These are phyloP conservation scores for Handroanthus guayacan DNA, from an alignment of 257 asterid species.

Conservation along the genomic window DNA sequence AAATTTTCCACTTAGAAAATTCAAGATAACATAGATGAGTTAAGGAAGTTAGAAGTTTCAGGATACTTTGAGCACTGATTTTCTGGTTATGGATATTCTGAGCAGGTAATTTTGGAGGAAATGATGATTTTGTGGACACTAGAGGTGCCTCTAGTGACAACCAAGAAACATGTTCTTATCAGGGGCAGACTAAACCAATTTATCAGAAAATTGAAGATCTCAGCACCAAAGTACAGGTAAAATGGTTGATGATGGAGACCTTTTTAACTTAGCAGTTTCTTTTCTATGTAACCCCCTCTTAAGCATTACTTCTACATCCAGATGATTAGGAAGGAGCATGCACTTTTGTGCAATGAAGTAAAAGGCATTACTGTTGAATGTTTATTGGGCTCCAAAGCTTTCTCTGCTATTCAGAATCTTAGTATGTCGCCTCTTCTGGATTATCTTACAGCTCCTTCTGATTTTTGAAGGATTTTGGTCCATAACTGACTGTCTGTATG, in stretches of 20 bases:
- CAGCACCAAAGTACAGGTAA: conserved; percentile 67
- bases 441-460: conserved; percentile 1
- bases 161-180: conserved; percentile 47
- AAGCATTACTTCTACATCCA: conserved; percentile 35
- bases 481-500: conserved; percentile 26
- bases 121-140: conserved; percentile 43
- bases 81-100: conserved; percentile 31
- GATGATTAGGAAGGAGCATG: conserved; percentile 58
- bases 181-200: conserved; percentile 59
- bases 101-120: conserved; percentile 53
- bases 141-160: conserved; percentile 51
- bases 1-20: background rate
- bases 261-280: background rate
- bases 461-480: background rate
- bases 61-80: conserved; percentile 10
- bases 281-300: conserved; percentile 9
- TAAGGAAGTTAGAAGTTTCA: background rate
- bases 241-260: background rate
- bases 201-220: conserved; percentile 63
- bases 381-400: conserved; percentile 63
- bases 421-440: conserved; percentile 51
- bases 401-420: conserved; percentile 63
- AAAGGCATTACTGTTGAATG: conserved; percentile 63
- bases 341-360: conserved; percentile 60
- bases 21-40: background rate